These are phyloP conservation scores for Pseudogymnoascus verrucosus DNA, from an alignment of 2,329 filamentous ascomycete genomes.

Conservation along the genomic window DNA sequence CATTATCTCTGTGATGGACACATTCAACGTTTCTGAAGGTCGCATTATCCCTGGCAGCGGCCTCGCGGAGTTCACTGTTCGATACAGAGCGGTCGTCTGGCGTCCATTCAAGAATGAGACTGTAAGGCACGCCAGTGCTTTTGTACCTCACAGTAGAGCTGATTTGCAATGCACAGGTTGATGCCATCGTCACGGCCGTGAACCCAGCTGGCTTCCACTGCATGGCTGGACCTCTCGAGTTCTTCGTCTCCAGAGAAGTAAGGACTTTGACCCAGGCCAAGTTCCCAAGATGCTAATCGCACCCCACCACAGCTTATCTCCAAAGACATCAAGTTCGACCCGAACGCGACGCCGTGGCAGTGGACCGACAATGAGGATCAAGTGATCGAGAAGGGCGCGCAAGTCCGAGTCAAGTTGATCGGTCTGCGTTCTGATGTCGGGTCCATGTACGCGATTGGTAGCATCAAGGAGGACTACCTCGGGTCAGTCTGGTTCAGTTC, in stretches of 20 bases:
- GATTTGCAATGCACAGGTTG: slow-evolving; percentile 52
- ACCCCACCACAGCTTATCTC: slow-evolving; percentile 65
- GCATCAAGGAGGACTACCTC: slow-evolving; percentile 79
- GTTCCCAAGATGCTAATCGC: slow-evolving; percentile 7
- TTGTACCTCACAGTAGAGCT: slow-evolving; percentile 1
- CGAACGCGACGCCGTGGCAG: slow-evolving; percentile 91
- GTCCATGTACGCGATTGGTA: slow-evolving; percentile 94
- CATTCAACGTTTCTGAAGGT: slow-evolving; percentile 88
- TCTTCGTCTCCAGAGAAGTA: slow-evolving; percentile 80
- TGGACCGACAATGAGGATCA: slow-evolving; percentile 94
- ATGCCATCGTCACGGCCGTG: slow-evolving; percentile 86
- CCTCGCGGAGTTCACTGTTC: slow-evolving; percentile 87
- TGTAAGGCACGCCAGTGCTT: slow-evolving; percentile 44
- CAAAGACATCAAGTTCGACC: slow-evolving; percentile 84
- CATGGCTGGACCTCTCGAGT: slow-evolving; percentile 66
- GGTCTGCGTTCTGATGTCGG: slow-evolving; percentile 89
- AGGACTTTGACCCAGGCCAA: slow-evolving; percentile 30
- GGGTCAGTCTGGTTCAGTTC: slow-evolving; percentile 39
- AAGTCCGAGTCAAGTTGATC: slow-evolving; percentile 88
- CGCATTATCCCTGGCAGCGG: slow-evolving; percentile 87
- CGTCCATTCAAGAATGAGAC: slow-evolving; percentile 97
- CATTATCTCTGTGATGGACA: slow-evolving; percentile 96
- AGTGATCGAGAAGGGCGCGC: slow-evolving; percentile 86
- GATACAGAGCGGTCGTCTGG: slow-evolving; percentile 95
- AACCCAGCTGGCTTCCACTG: slow-evolving; percentile 89